Evolutionary conservation across 192 early-diverging fungal species (phyloP), one percentile per base, ranked within the genome.

Genomic region (Allomyces arbusculus): DNA sequence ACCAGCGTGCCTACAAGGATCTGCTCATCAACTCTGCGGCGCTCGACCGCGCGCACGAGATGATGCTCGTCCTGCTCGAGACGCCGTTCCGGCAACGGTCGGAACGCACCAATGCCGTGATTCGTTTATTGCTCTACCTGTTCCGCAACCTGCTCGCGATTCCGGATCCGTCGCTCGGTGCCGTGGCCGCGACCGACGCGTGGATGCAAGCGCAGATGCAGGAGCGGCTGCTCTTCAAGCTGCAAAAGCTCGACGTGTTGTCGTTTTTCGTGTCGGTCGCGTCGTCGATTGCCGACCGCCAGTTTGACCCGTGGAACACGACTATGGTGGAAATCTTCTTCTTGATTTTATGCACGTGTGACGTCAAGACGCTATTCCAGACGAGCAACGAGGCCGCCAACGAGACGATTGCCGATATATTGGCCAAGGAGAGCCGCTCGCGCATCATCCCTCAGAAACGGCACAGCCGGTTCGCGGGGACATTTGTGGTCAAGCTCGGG

Each of bases 211-310:
- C 67, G 10, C 66, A 43, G 1, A 28, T 68, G 58, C 23, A 68
- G 33, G 67, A 66, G n/a, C 10, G 24, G 26, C 50, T 58, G 50
- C 50, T 68, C 8, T 20, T 24, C 12, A 25, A 55, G 20, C 45
- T 68, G 28, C 19, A 68, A 22, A 44, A 68, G 23, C 28, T 40
- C 19, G 19, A 68, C 24, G 43, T 68, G 3, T n/a, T 68, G 8
- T 65, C 66, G 26, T 68, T 68, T 33, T 12, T 68, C n/a, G 40
- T 68, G 10, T 23, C 67, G 22, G 33, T 65, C 58, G 62, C 67
- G 10, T 24, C 55, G 11, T 66, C 64, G 4, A 22, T 64, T 22
- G 67, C 24, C 50, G 67, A 68, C 23, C 26, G 20, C n/a, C 44
- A 63, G 58, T 68, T 25, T 44, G n/a, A 22, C 24, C 23, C 66